phyloP scores from a whole-genome alignment of 1,284 basidiomycete genomes.

The Vanrija sp. region DNA sequence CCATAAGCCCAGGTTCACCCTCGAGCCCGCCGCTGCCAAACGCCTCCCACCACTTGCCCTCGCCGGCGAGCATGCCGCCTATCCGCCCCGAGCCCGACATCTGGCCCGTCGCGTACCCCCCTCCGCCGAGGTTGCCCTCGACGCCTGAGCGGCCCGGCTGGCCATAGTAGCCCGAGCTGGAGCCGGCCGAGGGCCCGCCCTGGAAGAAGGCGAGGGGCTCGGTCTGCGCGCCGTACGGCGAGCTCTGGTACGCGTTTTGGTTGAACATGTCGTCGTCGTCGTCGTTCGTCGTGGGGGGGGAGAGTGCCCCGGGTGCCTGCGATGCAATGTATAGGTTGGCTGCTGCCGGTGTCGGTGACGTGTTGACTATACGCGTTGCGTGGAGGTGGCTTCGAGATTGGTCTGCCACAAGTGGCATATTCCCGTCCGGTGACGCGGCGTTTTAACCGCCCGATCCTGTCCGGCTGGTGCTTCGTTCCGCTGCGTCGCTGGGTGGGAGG shows the following conservation, averaged over 20 bases:
- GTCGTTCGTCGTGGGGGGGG: constrained; percentile 1
- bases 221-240: constrained; percentile 10
- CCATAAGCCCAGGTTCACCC: constrained; percentile 84
- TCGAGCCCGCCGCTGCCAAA: constrained; percentile 95
- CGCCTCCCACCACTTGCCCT: constrained; percentile 84
- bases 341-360: neutral
- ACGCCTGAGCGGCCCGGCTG: constrained; percentile 2
- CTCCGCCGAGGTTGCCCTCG: constrained; percentile 23
- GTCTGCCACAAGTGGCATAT: neutral
- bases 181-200: constrained; percentile 3
- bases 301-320: neutral
- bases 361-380: neutral
- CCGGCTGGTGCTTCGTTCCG: neutral
- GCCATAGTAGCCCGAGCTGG: constrained; percentile 3
- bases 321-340: neutral
- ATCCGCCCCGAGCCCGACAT: constrained; percentile 30
- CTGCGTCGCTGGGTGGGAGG: too few species aligned
- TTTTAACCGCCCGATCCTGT: neutral
- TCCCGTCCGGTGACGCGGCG: too few species aligned
- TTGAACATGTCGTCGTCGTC: constrained; percentile 22
- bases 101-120: constrained; percentile 25
- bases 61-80: constrained; percentile 66
- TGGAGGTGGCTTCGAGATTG: neutral
- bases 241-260: constrained; percentile 23
- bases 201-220: constrained; percentile 46